A percentile compares a stretch with the other conserved stretches of the same genome.
Evolutionary conservation across 768 basidiomycete genomes (phyloP).

Genomic region (Termitomyces sp.): DNA sequence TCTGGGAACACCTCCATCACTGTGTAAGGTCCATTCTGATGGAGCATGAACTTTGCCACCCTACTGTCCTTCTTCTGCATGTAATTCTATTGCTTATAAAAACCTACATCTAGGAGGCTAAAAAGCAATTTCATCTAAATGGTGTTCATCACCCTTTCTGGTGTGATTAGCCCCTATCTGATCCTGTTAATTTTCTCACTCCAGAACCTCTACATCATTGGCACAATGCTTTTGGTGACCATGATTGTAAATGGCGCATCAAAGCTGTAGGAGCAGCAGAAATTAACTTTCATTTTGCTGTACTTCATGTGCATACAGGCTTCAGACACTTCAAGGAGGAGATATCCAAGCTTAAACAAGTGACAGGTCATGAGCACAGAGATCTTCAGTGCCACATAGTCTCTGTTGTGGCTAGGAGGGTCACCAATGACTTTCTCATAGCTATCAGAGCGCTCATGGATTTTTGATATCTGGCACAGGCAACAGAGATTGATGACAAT

Average conservation of each 20-base stretch:
- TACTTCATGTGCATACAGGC: conserved; percentile 32
- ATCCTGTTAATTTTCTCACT: conserved; percentile 30
- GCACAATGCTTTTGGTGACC: conserved; percentile 35
- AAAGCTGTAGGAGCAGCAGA: conserved; percentile 25
- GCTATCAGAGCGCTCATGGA: conserved; percentile 32
- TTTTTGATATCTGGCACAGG: conserved; percentile 27
- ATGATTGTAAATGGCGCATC: conserved; percentile 36
- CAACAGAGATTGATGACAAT: conserved; percentile 21
- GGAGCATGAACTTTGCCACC: no score
- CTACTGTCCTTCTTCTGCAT: no score
- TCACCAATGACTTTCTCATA: conserved; percentile 23
- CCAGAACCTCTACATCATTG: conserved; percentile 35
- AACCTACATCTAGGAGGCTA: no score
- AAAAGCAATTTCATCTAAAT: conserved; percentile 23
- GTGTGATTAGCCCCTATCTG: conserved; percentile 30
- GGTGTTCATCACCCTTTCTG: conserved; percentile 35
- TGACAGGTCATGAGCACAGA: conserved; percentile 36
- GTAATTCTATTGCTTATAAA: no score
- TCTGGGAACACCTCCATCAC: no score
- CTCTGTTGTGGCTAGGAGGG: conserved; percentile 29
- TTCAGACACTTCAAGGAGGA: conserved; percentile 36
- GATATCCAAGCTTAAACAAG: conserved; percentile 36
- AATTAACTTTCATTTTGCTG: conserved; percentile 31
- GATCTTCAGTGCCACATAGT: conserved; percentile 34
- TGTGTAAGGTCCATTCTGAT: no score